phyloP scores from a whole-genome alignment of 164 flowering plant species.

The Magnolia sinica region DNA sequence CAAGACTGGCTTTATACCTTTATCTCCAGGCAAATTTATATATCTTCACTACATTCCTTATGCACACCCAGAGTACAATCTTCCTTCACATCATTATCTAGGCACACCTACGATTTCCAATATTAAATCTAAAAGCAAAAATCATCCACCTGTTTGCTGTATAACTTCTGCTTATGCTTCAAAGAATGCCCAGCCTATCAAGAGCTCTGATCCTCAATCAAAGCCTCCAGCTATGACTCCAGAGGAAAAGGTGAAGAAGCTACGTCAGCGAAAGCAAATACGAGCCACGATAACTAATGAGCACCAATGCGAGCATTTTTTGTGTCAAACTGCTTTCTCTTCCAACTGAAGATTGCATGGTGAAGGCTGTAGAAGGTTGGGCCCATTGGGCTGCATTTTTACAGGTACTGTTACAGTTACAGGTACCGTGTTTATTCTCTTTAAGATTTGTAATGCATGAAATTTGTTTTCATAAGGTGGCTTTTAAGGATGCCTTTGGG shows the following conservation, averaged over 20 bases:
- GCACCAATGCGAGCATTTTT: conserved; percentile 13
- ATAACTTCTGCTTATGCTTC: conserved; percentile 41
- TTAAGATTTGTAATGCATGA: neutral
- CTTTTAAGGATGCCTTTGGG: too few relatives aligned
- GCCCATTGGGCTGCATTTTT: conserved; percentile 29
- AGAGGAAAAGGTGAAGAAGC: conserved; percentile 26
- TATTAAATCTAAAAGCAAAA: conserved; percentile 33
- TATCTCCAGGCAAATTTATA: too few relatives aligned
- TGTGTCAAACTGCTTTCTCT: conserved; percentile 14
- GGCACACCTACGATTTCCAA: conserved; percentile 20
- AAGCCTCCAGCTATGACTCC: conserved; percentile 17
- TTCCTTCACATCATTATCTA: conserved; percentile 31
- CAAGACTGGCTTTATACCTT: too few relatives aligned
- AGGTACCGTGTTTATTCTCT: conserved; percentile 35
- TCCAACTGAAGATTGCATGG: conserved; percentile 68
- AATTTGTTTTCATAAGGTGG: too few relatives aligned
- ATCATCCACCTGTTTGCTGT: conserved; percentile 24
- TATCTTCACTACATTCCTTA: conserved; percentile 26
- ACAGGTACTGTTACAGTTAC: conserved; percentile 89
- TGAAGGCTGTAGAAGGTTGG: conserved; percentile 73
- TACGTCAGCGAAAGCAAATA: conserved; percentile 11
- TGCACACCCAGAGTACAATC: conserved; percentile 25
- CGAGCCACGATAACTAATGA: conserved; percentile 18
- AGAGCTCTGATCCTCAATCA: conserved; percentile 31
- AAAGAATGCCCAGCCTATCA: conserved; percentile 27